Evolutionary conservation across 768 basidiomycete species (phyloP), one percentile per base, ranked within the genome.

Genomic region (Auriscalpium orientale): DNA sequence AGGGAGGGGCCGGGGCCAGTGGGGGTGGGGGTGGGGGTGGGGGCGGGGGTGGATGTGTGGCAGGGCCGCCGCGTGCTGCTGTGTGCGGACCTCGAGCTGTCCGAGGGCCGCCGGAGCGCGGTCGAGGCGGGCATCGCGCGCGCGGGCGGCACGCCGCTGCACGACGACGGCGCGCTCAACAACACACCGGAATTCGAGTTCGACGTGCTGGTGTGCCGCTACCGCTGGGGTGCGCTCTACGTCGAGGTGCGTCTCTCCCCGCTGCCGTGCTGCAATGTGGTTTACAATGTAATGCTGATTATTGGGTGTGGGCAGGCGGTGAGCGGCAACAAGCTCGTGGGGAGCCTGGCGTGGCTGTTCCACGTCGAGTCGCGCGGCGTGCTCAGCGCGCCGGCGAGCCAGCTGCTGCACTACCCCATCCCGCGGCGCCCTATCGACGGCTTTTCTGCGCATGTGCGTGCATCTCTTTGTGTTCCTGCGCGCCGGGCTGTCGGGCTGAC

Each of bases 361-460:
- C 82, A 87, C 65, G 85, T 90, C 7, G 79, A 90, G 57, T 77
- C 82, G 0, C 79, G 78, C 1, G 84, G 85, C 2, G 69, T 77
- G 0, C 64, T 89, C 4, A 74, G 81, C 9, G 72, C 80, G 6
- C 89, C 93, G 0, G 75, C 82, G 36, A 83, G 88, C 55, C 86
- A 90, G 46, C 74, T 95, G 1, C 71, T 94, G 8, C 93, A 94
- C 72, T 95, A 91, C 66, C 94, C 93, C 0, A 74, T 86, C 33
- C 91, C 89, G 4, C 77, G 73, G 46, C 73, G 71, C 15, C 73
- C 75, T 2, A 81, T 91, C 13, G 77, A 78, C 7, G 82, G 76
- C 1, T 87, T 93, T 53, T 65, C 71, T 0, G 68, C 68, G 1
- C 82, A 85, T 68, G 90, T 92, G 61, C 48, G 87, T 72, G n/a